A percentile compares a stretch with the other conserved stretches of the same genome.
Conservation (phyloP, 371 early-diverging fungal species). For the Syncephalastrum contaminatum region DNA sequence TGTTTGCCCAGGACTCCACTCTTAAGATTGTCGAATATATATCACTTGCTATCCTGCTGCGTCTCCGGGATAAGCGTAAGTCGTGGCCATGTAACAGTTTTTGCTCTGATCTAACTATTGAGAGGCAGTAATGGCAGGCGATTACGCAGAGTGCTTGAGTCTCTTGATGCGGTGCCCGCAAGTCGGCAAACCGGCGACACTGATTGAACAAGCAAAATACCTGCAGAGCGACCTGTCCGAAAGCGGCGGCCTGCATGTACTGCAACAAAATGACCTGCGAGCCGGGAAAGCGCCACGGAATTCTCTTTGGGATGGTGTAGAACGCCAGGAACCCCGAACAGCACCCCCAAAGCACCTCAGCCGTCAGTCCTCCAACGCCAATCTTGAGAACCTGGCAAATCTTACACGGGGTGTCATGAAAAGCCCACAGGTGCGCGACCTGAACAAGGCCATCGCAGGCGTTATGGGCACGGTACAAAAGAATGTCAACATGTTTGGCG, state of each 20-base stretch:
- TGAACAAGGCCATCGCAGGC: conserved; percentile 63
- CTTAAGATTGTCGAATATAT: conserved; percentile 81
- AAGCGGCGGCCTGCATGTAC: conserved; percentile 54
- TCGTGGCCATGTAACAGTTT: not conserved
- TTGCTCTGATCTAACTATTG: not conserved
- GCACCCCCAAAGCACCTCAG: conserved; percentile 1
- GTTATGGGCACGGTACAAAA: conserved; percentile 58
- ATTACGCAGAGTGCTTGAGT: conserved; percentile 76
- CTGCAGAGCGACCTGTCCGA: conserved; percentile 52
- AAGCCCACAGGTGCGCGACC: conserved; percentile 57
- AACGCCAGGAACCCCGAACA: not conserved
- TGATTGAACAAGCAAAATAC: conserved; percentile 68
- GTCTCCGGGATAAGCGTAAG: conserved; percentile 77
- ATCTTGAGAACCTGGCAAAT: conserved; percentile 30
- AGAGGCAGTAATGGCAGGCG: conserved; percentile 64
- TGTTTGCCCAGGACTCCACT: conserved; percentile 77
- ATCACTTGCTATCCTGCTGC: conserved; percentile 71
- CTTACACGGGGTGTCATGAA: conserved; percentile 57
- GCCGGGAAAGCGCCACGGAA: conserved; percentile 51
- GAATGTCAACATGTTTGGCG: conserved; percentile 47
- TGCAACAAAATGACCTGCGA: conserved; percentile 57
- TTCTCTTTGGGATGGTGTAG: conserved; percentile 29
- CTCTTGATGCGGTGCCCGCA: conserved; percentile 77
- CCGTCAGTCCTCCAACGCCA: conserved; percentile 12
- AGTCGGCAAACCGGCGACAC: conserved; percentile 48